Conservation (phyloP, 441 rosid genomes). For the Theobroma grandiflorum region DNA sequence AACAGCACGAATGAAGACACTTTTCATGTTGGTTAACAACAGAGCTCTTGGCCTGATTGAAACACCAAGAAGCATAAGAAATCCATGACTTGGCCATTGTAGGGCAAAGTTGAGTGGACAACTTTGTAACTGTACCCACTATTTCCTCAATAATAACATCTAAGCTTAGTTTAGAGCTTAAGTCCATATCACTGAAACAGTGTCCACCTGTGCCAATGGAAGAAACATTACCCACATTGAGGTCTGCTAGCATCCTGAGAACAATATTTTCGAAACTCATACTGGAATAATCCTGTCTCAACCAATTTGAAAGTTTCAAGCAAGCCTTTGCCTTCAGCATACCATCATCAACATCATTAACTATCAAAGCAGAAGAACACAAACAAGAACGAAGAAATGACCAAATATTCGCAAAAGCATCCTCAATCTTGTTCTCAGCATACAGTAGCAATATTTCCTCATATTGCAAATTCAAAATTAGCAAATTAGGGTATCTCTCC, state of each 20-base stretch:
- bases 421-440: slow-evolving; percentile 79
- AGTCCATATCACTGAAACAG: slow-evolving; percentile 45
- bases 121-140: slow-evolving; percentile 79
- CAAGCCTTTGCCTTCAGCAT: slow-evolving; percentile 94
- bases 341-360: slow-evolving; percentile 62
- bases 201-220: slow-evolving; percentile 39
- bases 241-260: slow-evolving; percentile 64
- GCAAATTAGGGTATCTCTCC: slow-evolving; percentile 53
- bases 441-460: slow-evolving; percentile 78
- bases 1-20: slow-evolving; percentile 57
- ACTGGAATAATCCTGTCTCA: slow-evolving; percentile 64
- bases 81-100: slow-evolving; percentile 98
- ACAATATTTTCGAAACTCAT: slow-evolving; percentile 57
- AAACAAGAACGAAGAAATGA: slow-evolving; percentile 76
- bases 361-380: slow-evolving; percentile 56
- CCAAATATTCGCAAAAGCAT: slow-evolving; percentile 86
- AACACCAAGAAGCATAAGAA: slow-evolving; percentile 98
- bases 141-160: slow-evolving; percentile 71
- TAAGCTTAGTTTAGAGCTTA: slow-evolving; percentile 45
- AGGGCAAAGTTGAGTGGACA: slow-evolving; percentile 91
- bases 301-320: slow-evolving; percentile 90
- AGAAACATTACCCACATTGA: slow-evolving; percentile 48
- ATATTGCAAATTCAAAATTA: slow-evolving; percentile 73
- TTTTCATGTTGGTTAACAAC: slow-evolving; percentile 51
- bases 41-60: slow-evolving; percentile 76